Conservation (phyloP, 192 early-diverging fungal genomes). For the Paraglomus brasilianum region DNA sequence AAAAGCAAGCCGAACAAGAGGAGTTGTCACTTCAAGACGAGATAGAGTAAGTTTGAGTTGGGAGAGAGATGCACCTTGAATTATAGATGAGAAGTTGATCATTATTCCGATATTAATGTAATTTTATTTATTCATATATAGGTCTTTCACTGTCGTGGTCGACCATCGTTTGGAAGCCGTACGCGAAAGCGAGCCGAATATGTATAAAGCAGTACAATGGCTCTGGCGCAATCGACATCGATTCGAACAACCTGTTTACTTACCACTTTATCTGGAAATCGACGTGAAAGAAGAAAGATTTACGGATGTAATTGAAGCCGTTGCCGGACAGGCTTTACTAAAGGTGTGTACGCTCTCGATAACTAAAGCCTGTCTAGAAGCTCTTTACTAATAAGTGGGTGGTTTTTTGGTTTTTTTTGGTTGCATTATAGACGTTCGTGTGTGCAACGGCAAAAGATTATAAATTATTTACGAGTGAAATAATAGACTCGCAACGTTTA, state of each 20-base stretch:
- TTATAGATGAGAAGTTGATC: not conserved
- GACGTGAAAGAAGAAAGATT: conserved; percentile 63
- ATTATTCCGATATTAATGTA: not conserved
- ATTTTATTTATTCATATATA: conserved; percentile 43
- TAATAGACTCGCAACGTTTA: conserved; percentile 61
- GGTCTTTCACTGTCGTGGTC: conserved; percentile 57
- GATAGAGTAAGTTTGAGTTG: conserved; percentile 28
- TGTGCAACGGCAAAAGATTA: conserved; percentile 81
- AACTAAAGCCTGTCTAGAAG: not conserved
- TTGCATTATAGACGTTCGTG: conserved; percentile 66
- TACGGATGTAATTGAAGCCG: conserved; percentile 66
- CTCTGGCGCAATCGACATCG: conserved; percentile 57
- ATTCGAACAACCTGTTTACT: conserved; percentile 72
- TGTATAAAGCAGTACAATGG: conserved; percentile 67
- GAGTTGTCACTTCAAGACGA: not conserved
- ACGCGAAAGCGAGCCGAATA: conserved; percentile 46
- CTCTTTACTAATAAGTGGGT: not conserved
- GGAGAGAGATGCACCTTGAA: conserved; percentile 30
- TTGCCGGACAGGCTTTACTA: not conserved
- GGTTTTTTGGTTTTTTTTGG: conserved; percentile 12
- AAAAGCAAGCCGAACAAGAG: conserved; percentile 15
- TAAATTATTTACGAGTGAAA: conserved; percentile 56
- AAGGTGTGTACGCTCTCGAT: no score
- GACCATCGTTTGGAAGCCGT: conserved; percentile 56
- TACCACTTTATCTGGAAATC: conserved; percentile 71